phyloP scores from a whole-genome alignment of 495 filamentous ascomycete species.

The Aspergillus leporis region DNA sequence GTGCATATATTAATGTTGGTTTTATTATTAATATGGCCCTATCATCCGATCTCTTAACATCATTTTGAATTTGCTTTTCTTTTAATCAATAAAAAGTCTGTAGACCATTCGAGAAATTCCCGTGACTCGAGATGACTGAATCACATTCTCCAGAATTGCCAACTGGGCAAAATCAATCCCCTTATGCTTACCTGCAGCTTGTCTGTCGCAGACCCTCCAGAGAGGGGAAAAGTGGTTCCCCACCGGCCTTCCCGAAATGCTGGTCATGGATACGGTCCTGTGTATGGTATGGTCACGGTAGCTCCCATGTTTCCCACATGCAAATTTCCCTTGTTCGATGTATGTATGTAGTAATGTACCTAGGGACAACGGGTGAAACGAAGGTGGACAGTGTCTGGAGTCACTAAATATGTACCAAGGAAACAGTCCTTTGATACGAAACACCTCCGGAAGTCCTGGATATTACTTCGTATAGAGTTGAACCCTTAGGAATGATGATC shows the following conservation, averaged over 20 bases:
- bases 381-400: neutral
- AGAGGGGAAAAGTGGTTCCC: conserved; percentile 13
- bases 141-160: neutral
- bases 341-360: too few species aligned
- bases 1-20: neutral
- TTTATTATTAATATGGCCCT: neutral
- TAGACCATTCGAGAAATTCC: neutral
- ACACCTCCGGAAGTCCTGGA: neutral
- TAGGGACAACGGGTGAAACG: neutral
- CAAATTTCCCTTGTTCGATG: neutral
- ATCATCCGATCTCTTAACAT: neutral
- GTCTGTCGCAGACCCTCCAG: conserved; percentile 9
- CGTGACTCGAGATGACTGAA: neutral
- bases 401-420: too few species aligned
- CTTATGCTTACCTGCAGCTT: conserved; percentile 16
- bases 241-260: conserved; percentile 23
- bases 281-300: conserved; percentile 16
- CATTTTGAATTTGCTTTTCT: neutral
- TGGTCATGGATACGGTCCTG: conserved; percentile 12
- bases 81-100: neutral
- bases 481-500: neutral
- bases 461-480: neutral
- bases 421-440: neutral
- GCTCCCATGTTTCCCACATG: neutral
- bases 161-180: neutral